Evolutionary conservation across 2,329 filamentous ascomycete species (phyloP), one percentile per base, ranked within the genome.

Genomic region (Botrytis deweyae): DNA sequence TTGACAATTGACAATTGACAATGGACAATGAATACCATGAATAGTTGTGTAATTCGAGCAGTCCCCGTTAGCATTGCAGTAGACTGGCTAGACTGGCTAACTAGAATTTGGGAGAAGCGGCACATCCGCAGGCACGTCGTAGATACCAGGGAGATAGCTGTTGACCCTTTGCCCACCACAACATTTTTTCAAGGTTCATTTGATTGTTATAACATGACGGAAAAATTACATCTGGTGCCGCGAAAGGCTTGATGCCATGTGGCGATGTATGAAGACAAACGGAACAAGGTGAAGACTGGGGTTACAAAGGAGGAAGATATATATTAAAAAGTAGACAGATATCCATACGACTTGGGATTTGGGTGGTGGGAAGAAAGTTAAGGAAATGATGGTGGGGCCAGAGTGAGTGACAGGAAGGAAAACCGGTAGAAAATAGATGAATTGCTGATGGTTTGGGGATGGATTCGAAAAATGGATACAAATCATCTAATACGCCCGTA

Each of bases 311-410:
- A 44, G 29, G 20, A 63, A n/a, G 68, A 70, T 44, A 5, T n/a
- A 49, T 12, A 40, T 70, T 38, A 38, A 29, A 44, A 58, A 70
- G 44, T 61, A 42, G 20, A 59, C 52, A 62, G 14, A 55, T n/a
- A 64, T 40, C 14, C n/a, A 38, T 64, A 42, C 38, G 14, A 20
- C 20, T 42, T 64, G 62, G 62, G 62, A 42, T 42, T 42, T 44
- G 62, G 25, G 62, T 42, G 61, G 38, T 42, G 38, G 16, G 38
- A 62, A 44, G 55, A 62, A 62, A 58, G 33, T 36, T 8, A 46
- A 44, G 58, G 42, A 72, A 61, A 40, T 72, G 42, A 68, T 69
- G 71, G 71, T 72, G 71, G 71, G 63, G 63, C 63, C 9, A 55
- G n/a, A 61, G 36, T 44, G 22, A 67, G 44, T 33, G 44, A 61